Percentiles rank a stretch among this genome's conserved stretches.
Conservation (phyloP, 2,329 filamentous ascomycete genomes). For the Biscogniauxia mediterranea region DNA sequence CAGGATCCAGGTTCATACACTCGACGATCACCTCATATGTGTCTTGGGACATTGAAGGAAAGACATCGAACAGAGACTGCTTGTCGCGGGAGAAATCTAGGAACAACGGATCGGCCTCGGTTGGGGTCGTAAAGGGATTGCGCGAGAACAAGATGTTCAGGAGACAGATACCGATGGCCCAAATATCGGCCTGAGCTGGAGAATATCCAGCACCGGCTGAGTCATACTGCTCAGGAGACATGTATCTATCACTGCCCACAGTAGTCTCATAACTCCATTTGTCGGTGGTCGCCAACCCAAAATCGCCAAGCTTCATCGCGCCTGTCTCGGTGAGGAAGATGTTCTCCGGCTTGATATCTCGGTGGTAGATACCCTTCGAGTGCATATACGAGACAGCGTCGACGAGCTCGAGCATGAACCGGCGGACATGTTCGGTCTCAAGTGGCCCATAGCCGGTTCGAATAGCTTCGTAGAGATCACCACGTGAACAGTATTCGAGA, state of each 20-base stretch:
- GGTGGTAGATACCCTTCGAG: conserved; percentile 86
- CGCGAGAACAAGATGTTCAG: conserved; percentile 95
- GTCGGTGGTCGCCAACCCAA: conserved; percentile 87
- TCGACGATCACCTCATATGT: conserved; percentile 91
- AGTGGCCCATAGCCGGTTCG: conserved; percentile 82
- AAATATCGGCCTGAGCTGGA: conserved; percentile 89
- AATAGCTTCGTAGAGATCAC: conserved; percentile 97
- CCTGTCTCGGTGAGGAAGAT: conserved; percentile 89
- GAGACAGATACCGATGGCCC: conserved; percentile 95
- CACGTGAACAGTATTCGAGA: conserved; percentile 91
- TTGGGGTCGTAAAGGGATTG: conserved; percentile 91
- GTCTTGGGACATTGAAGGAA: conserved; percentile 97
- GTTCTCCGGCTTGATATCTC: conserved; percentile 99
- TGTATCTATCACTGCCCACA: conserved; percentile 97
- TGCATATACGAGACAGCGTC: conserved; percentile 90
- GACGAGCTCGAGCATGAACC: conserved; percentile 94
- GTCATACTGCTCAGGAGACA: conserved; percentile 98
- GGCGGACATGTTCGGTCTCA: conserved; percentile 93
- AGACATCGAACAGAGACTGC: conserved; percentile 95
- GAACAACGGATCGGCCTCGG: conserved; percentile 87
- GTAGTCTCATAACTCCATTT: conserved; percentile 89
- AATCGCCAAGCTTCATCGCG: conserved; percentile 94
- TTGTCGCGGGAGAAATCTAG: conserved; percentile 90
- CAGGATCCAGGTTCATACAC: conserved; percentile 87
- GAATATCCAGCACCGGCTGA: conserved; percentile 85